These are phyloP conservation scores for Lentinula guzmanii DNA, from an alignment of 768 basidiomycete genomes.

Conservation along the genomic window DNA sequence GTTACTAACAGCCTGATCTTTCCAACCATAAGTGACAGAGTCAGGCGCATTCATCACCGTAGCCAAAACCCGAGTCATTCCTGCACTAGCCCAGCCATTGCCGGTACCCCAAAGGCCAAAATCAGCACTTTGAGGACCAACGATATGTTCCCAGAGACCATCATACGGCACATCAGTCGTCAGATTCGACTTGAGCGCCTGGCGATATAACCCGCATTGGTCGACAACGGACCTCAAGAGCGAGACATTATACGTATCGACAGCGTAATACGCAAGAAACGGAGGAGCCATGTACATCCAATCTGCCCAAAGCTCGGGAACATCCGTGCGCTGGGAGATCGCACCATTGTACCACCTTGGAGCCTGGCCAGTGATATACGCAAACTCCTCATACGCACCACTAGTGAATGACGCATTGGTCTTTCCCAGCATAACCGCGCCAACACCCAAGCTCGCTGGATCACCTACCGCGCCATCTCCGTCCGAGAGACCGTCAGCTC, in stretches of 20 bases:
- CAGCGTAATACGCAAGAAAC: slow-evolving; percentile 43
- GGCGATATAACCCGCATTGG: slow-evolving; percentile 35
- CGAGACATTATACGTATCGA: slow-evolving; percentile 26
- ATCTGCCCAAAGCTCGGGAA: slow-evolving; percentile 54
- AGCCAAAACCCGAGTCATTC: slow-evolving; percentile 55
- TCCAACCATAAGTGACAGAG: slow-evolving; percentile 17
- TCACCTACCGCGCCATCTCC: slow-evolving; percentile 48
- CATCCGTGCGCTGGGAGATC: slow-evolving; percentile 45
- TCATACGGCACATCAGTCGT: background rate
- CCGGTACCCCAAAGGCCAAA: slow-evolving; percentile 45
- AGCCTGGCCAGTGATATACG: slow-evolving; percentile 35
- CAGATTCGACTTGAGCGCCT: slow-evolving; percentile 25
- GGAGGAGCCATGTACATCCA: slow-evolving; percentile 49
- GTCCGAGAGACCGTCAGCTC: slow-evolving; percentile 24
- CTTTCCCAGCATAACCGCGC: slow-evolving; percentile 36
- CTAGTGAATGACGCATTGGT: slow-evolving; percentile 12
- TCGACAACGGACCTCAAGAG: slow-evolving; percentile 30
- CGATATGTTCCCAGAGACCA: slow-evolving; percentile 23
- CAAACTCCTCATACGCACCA: slow-evolving; percentile 29
- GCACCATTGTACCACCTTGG: slow-evolving; percentile 39
- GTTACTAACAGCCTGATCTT: slow-evolving; percentile 15
- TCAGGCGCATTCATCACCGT: slow-evolving; percentile 37
- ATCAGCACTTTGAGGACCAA: slow-evolving; percentile 31
- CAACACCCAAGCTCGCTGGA: slow-evolving; percentile 46
- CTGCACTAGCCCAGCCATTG: slow-evolving; percentile 71